Evolutionary conservation across 2,329 filamentous ascomycete species (phyloP), one percentile per base, ranked within the genome.

Genomic region (Arthrobotrys megalospora): DNA sequence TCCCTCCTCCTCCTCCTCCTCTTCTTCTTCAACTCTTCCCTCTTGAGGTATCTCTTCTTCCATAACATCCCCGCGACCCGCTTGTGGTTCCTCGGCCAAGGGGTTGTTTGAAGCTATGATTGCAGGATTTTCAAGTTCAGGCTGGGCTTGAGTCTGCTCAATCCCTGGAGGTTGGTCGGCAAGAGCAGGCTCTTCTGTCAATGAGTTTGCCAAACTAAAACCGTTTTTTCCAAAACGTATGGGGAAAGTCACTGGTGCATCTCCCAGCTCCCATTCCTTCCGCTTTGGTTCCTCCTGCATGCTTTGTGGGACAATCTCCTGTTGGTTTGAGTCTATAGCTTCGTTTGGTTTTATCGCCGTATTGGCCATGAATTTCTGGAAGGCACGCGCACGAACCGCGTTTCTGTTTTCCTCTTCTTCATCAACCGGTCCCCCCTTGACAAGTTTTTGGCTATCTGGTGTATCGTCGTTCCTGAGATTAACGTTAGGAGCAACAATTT

Each of bases 371-470:
- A 60, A 60, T 21, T 10, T 5, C 19, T 60, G 16, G 53, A 60
- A 60, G 16, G 53, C 36, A n/a, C 34, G 53, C 0, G 53, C 53
- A 24, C 53, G 53, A 36, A 19, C 53, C 2, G 12, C 28, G 14
- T 19, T 36, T 19, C 28, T 36, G 14, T 7, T 8, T 11, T 55
- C 52, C 21, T 38, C 14, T 4, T 7, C 11, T 5, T 21, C 16
- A 3, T 36, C 52, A 10, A 14, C 6, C n/a, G 52, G 32, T 5
- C 7, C 52, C 2, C 2, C 53, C 12, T 60, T 60, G 34, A 60
- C 67, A 11, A 71, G 55, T 16, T 34, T 21, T n/a, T 71, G 55
- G 32, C 55, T 45, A 24, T 71, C 55, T 64, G 67, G 67, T 8
- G 32, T 55, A 34, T 71, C 67, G 45, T 64, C 19, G 48, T 19